Base-by-base conservation (phyloP, 495 filamentous ascomycete genomes). In the Penicillium cinerascens region DNA sequence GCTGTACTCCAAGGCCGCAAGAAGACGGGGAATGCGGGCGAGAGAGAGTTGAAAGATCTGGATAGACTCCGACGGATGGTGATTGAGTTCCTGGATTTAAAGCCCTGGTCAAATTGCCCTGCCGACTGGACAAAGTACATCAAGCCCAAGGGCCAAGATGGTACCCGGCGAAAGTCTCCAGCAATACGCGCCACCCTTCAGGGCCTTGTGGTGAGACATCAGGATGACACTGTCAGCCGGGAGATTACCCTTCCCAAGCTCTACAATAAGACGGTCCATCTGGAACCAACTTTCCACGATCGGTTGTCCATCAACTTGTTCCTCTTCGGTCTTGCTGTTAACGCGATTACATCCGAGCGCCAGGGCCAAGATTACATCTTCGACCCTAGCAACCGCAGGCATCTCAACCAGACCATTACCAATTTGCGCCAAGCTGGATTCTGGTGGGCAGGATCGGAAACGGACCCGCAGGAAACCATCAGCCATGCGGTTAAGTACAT, bases 401-500 rank as follows among this genome's bases (percentile, higher is more conserved):
- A 77, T 44, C 72, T 96, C 0, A 70, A 80, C 40, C 70, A 81
- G 25, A 74, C 92, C 0, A 85, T 92, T 13, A 78, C 76, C 45
- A 96, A 97, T 63, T 71, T 97, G 26, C 78, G 88, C 21, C 87
- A 95, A 61, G 85, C 89, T n/a, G 87, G 87, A 37, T 95, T 96
- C 60, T 93, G 91, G 72, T 96, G 92, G 78, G 85, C 86, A 8
- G 90, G 91, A 33, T 90, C 87, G 51, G 82, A 83, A 0, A 73
- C 75, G 11, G 82, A 92, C 52, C 76, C 95, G 5, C 42, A 62
- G 5, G 79, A 72, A 16, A 79, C 87, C 3, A 56, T 92, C 6
- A 76, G 87, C 15, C 81, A 79, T 40, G 83, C 85, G 9, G 66
- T 75, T 33, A 75, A 76, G 35, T 95, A 95, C 54, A 61, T 95